Conservation (phyloP, 2,329 filamentous ascomycete genomes). For the Sclerotinia sclerotiorum region DNA sequence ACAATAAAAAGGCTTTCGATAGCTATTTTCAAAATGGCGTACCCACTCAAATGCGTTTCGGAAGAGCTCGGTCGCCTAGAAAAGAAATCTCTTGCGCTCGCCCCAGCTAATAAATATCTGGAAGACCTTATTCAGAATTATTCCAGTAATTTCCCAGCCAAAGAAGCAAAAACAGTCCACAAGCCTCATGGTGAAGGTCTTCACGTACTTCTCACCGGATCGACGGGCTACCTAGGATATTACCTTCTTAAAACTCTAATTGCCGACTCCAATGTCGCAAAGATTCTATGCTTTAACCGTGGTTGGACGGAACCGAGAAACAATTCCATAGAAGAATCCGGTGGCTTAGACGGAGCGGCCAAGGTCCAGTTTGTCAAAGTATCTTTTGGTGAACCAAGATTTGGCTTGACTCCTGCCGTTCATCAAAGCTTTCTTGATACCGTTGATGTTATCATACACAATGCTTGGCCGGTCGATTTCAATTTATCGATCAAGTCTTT, state of each 20-base stretch:
- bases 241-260: constrained; percentile 47
- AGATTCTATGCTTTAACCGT: constrained; percentile 51
- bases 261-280: constrained; percentile 40
- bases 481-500: constrained; percentile 42
- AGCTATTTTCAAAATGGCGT: not conserved
- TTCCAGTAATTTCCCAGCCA: not conserved
- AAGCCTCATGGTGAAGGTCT: not conserved
- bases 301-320: constrained; percentile 3
- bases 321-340: not conserved
- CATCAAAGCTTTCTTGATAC: not conserved
- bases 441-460: constrained; percentile 24
- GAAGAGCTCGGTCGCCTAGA: not conserved
- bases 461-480: constrained; percentile 44
- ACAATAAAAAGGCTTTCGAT: not conserved
- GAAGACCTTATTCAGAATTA: not conserved
- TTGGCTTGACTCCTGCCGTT: not conserved
- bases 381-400: not conserved
- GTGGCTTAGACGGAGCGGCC: not conserved
- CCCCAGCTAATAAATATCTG: not conserved
- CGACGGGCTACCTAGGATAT: constrained; percentile 50
- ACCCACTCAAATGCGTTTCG: not conserved
- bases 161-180: not conserved
- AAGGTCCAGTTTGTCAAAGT: not conserved
- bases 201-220: constrained; percentile 47
- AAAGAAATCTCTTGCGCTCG: too few relatives aligned